A percentile compares a stretch with the other conserved stretches of the same genome.
Evolutionary conservation across 345 rosid species (phyloP).

Genomic region (Boechera stricta): DNA sequence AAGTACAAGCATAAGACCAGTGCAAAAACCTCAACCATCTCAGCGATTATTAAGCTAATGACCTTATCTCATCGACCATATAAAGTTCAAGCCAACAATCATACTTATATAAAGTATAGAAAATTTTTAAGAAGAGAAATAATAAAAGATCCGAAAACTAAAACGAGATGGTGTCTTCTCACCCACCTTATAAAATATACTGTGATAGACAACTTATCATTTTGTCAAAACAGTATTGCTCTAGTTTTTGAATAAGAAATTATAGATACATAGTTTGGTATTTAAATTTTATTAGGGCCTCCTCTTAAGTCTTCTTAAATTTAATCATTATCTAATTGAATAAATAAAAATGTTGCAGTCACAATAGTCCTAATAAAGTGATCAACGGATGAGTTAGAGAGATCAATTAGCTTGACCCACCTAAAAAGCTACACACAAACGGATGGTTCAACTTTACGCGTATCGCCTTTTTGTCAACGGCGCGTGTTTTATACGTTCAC

Average conservation of each 20-base stretch:
- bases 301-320: not conserved
- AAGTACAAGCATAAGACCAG: not conserved
- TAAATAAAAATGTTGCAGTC: not conserved
- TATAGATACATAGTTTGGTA: not conserved
- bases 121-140: not conserved
- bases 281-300: not conserved
- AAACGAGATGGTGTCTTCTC: slow-evolving; percentile 29
- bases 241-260: not conserved
- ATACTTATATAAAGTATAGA: not conserved
- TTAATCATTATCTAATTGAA: not conserved
- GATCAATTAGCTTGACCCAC: slow-evolving; percentile 25
- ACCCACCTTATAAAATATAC: slow-evolving; percentile 27
- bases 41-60: not conserved
- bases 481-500: not conserved
- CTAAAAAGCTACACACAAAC: slow-evolving; percentile 18
- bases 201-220: not conserved
- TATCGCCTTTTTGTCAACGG: slow-evolving; percentile 38
- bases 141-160: not conserved
- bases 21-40: not conserved
- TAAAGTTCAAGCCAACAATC: slow-evolving; percentile 26
- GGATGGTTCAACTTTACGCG: slow-evolving; percentile 35
- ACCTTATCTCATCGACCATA: not conserved
- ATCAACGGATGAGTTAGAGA: slow-evolving; percentile 27
- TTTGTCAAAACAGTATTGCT: not conserved
- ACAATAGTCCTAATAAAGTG: slow-evolving; percentile 29